Percentiles rank a stretch among this genome's conserved stretches.
Evolutionary conservation across 208 protist species (phyloP).

Genomic region (Leptomonas seymouri): DNA sequence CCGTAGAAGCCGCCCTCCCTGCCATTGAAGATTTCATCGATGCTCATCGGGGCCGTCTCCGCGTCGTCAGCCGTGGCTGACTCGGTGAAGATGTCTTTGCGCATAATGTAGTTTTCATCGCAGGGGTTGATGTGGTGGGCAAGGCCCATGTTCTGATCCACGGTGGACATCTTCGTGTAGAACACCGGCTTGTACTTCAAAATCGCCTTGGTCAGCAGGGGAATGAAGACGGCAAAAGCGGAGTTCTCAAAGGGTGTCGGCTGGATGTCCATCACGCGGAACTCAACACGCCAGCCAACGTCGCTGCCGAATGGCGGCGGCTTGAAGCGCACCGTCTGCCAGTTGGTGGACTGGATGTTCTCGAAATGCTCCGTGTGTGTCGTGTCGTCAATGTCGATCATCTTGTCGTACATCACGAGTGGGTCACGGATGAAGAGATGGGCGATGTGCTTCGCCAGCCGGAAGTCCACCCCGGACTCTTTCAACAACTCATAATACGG

Average conservation of each 20-base stretch:
- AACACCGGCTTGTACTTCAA: slow-evolving; percentile 95
- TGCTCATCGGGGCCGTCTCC: slow-evolving; percentile 83
- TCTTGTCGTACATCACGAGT: slow-evolving; percentile 95
- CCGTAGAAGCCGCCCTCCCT: slow-evolving; percentile 86
- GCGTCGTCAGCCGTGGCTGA: slow-evolving; percentile 44
- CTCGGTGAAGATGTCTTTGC: slow-evolving; percentile 86
- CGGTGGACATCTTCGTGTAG: slow-evolving; percentile 96
- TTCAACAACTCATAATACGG: slow-evolving; percentile 63
- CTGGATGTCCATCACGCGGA: slow-evolving; percentile 96
- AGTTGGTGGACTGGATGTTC: slow-evolving; percentile 99
- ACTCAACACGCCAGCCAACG: slow-evolving; percentile 98
- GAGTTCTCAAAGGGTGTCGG: slow-evolving; percentile 99
- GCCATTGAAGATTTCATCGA: slow-evolving; percentile 98
- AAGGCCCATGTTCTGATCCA: slow-evolving; percentile 97
- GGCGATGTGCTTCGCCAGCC: slow-evolving; percentile 95
- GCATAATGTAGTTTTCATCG: slow-evolving; percentile 94
- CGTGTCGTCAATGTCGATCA: slow-evolving; percentile 95
- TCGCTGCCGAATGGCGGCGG: slow-evolving; percentile 82
- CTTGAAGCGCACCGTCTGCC: slow-evolving; percentile 98
- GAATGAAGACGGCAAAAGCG: slow-evolving; percentile 96
- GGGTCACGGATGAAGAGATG: slow-evolving; percentile 99
- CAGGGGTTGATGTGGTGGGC: slow-evolving; percentile 93
- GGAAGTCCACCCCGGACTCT: slow-evolving; percentile 91
- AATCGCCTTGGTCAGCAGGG: slow-evolving; percentile 95
- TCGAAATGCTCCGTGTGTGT: slow-evolving; percentile 98